Evolutionary conservation across 768 basidiomycete species (phyloP).

Genomic region (Mycena chlorophos): DNA sequence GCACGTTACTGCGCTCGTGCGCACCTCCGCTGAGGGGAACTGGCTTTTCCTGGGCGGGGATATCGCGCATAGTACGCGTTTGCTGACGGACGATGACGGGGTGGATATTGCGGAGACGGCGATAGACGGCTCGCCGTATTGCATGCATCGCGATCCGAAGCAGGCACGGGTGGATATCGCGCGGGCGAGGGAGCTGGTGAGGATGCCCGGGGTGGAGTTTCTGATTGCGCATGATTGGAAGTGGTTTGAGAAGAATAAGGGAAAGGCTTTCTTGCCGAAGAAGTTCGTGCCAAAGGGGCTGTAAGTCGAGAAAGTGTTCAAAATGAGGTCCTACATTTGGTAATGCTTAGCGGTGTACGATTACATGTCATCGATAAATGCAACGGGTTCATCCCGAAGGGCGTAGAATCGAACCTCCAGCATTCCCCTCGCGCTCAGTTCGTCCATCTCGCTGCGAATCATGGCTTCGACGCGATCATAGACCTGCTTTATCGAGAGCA

Average conservation of each 20-base stretch:
- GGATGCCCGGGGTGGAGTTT: slow-evolving; percentile 42
- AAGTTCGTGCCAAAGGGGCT: not conserved
- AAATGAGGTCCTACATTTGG: too few relatives aligned
- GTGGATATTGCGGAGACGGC: slow-evolving; percentile 37
- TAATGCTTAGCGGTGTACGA: too few relatives aligned
- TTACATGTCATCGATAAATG: too few relatives aligned
- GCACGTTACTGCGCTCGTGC: slow-evolving; percentile 54
- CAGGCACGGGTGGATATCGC: slow-evolving; percentile 43
- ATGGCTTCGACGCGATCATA: too few relatives aligned
- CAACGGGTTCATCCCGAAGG: too few relatives aligned
- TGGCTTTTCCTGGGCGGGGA: slow-evolving; percentile 61
- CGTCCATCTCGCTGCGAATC: too few relatives aligned
- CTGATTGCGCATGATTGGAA: slow-evolving; percentile 54
- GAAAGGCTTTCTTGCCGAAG: slow-evolving; percentile 42
- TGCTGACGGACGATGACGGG: slow-evolving; percentile 46
- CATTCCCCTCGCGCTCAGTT: too few relatives aligned
- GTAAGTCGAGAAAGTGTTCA: too few relatives aligned
- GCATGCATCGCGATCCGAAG: slow-evolving; percentile 46
- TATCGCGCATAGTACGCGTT: slow-evolving; percentile 54
- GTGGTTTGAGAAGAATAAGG: slow-evolving; percentile 52
- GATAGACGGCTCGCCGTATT: slow-evolving; percentile 32
- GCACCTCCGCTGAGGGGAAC: slow-evolving; percentile 51
- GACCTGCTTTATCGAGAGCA: too few relatives aligned
- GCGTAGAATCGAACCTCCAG: too few relatives aligned
- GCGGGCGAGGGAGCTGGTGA: slow-evolving; percentile 39